phyloP scores from a whole-genome alignment of 495 filamentous ascomycete genomes.

The Penicillium cataractarum region DNA sequence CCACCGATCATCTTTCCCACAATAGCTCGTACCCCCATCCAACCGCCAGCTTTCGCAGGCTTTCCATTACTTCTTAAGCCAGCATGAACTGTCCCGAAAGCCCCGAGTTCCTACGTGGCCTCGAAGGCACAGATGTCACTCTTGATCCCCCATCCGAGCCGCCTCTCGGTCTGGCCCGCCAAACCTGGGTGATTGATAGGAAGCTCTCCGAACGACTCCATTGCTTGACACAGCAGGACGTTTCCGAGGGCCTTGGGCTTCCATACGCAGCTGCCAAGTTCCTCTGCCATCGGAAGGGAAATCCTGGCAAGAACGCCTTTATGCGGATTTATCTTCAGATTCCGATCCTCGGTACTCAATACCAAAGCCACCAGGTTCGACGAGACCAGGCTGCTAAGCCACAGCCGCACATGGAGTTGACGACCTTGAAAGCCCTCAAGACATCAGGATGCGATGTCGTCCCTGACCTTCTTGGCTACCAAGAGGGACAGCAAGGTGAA shows the following conservation, averaged over 20 bases:
- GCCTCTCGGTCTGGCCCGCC: conserved; percentile 4
- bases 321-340: conserved; percentile 23
- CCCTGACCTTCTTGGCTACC: conserved; percentile 7
- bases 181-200: conserved; percentile 15
- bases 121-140: conserved; percentile 14
- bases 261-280: conserved; percentile 6
- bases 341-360: conserved; percentile 16
- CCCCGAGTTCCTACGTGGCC: conserved; percentile 6
- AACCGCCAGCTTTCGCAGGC: no score
- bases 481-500: conserved; percentile 9
- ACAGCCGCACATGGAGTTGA: conserved; percentile 1
- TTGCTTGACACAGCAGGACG: conserved; percentile 6
- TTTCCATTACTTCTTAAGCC: not conserved
- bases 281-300: conserved; percentile 8
- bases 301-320: conserved; percentile 13
- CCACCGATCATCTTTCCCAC: no score
- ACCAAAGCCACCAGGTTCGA: conserved; percentile 2
- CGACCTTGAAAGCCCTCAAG: conserved; percentile 9
- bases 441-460: conserved; percentile 8
- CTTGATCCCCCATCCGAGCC: conserved; percentile 12
- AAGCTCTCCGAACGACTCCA: conserved; percentile 12
- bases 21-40: no score
- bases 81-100: conserved; percentile 1
- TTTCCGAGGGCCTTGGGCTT: conserved; percentile 2
- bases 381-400: conserved; percentile 6